phyloP scores from a whole-genome alignment of 352 stramenopile species.

The Pythium vanterpoolii region DNA sequence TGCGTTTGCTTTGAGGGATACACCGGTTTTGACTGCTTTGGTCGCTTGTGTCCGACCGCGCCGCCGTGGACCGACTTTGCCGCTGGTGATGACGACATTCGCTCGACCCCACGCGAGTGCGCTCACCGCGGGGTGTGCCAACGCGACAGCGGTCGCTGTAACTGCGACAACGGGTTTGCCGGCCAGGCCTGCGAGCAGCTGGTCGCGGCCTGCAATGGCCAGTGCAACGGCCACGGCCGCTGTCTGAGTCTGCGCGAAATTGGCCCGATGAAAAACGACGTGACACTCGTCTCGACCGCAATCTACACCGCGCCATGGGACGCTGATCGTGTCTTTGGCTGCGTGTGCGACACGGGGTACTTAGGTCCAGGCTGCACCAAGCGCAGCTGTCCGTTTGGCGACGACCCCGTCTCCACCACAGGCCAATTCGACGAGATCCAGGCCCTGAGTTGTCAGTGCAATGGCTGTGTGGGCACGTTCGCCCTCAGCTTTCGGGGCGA shows the following conservation, averaged over 20 bases:
- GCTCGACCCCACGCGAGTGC: conserved; percentile 49
- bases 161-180: conserved; percentile 74
- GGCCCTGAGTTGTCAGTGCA: conserved; percentile 60
- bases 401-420: conserved; percentile 75
- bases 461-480: conserved; percentile 58
- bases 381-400: conserved; percentile 80
- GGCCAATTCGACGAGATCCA: conserved; percentile 80
- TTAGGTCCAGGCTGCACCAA: conserved; percentile 82
- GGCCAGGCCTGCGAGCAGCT: conserved; percentile 62
- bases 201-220: conserved; percentile 63
- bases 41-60: conserved; percentile 68
- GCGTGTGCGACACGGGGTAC: conserved; percentile 89
- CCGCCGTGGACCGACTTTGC: conserved; percentile 59
- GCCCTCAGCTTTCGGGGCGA: conserved; percentile 55
- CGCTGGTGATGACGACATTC: conserved; percentile 35
- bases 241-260: conserved; percentile 78
- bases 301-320: conserved; percentile 77
- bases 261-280: conserved; percentile 50
- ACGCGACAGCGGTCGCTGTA: conserved; percentile 62
- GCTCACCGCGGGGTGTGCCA: conserved; percentile 81
- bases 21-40: conserved; percentile 84
- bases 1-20: conserved; percentile 87
- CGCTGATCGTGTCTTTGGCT: conserved; percentile 79
- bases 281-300: conserved; percentile 54
- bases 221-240: conserved; percentile 88